Base-by-base conservation (phyloP, 2,329 filamentous ascomycete species). In the Clonostachys solani region DNA sequence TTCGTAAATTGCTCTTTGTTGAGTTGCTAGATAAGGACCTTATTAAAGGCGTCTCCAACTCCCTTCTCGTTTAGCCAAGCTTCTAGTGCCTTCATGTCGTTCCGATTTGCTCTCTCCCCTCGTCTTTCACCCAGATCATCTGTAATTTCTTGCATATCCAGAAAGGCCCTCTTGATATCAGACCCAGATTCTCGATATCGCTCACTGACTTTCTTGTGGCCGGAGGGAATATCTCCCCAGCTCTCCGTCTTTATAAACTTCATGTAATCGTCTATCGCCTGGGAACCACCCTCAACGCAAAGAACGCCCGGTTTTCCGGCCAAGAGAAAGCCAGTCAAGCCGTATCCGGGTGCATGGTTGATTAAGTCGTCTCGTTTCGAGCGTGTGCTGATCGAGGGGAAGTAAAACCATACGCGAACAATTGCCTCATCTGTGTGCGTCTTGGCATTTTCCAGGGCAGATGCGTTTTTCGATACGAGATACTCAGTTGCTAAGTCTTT, bases 121-220 rank as follows among this genome's bases (percentile, higher is more conserved):
- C 71, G 56, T 54, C 69, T 67, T 54, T 76, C 72, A 2, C 73
- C 72, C 15, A 77, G 47, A 6, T 63, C 50, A 45, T 76, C 75
- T 3, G 77, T 80, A 34, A 84, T 80, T 52, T 81, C 76, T 19
- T 66, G 65, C 73, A 86, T 85, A 33, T 77, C 76, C 6, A 54
- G 51, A 50, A 85, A 77, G 4, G 71, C 72, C 17, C 75, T 62
- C 33, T 49, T 44, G 13, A 65, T 49, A 4, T 55, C 57, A 1
- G 33, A 1, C 1, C 45, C 53, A 13, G 56, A 55, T 56, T 80
- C 75, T 1, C 77, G 59, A 48, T 70, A 72, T 10, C 75, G 60
- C 63, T 83, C 80, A 56, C 74, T 81, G 36, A 83, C 79, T 54
- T 83, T 83, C 53, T 83, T 83, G 51, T 83, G 80, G 48, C 81